Conservation (phyloP, 257 asterid genomes). For the Solanum etuberosum region DNA sequence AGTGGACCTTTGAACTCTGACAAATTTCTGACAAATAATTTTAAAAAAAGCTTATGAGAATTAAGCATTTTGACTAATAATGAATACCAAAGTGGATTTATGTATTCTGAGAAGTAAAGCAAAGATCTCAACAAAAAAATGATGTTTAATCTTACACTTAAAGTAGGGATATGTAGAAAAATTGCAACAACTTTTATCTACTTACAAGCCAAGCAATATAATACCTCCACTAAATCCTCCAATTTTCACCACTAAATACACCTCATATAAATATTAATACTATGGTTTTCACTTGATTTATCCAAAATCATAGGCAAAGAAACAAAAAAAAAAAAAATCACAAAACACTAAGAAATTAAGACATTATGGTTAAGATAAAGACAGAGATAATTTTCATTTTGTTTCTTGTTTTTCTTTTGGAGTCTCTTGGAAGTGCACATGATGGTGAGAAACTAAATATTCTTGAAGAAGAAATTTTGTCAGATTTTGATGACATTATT, state of each 20-base stretch:
- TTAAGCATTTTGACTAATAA: constrained; percentile 14
- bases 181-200: constrained; percentile 26
- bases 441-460: not conserved
- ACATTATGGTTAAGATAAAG: constrained; percentile 36
- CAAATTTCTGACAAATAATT: not conserved
- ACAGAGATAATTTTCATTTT: constrained; percentile 19
- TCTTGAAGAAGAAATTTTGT: not conserved
- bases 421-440: constrained; percentile 16
- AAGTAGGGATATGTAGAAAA: constrained; percentile 50
- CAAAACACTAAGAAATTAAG: not conserved
- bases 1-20: not conserved
- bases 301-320: constrained; percentile 16
- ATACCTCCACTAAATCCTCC: constrained; percentile 27
- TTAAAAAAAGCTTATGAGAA: not conserved
- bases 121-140: constrained; percentile 21
- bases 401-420: constrained; percentile 31
- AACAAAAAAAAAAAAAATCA: not conserved
- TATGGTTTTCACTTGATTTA: constrained; percentile 22
- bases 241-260: constrained; percentile 23
- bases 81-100: constrained; percentile 23
- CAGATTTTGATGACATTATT: not conserved
- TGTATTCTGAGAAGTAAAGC: constrained; percentile 76
- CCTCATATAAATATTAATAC: constrained; percentile 38
- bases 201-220: constrained; percentile 79
- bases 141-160: constrained; percentile 46